These are phyloP conservation scores for Mycena galopus DNA, from an alignment of 768 basidiomycete genomes.

Conservation along the genomic window DNA sequence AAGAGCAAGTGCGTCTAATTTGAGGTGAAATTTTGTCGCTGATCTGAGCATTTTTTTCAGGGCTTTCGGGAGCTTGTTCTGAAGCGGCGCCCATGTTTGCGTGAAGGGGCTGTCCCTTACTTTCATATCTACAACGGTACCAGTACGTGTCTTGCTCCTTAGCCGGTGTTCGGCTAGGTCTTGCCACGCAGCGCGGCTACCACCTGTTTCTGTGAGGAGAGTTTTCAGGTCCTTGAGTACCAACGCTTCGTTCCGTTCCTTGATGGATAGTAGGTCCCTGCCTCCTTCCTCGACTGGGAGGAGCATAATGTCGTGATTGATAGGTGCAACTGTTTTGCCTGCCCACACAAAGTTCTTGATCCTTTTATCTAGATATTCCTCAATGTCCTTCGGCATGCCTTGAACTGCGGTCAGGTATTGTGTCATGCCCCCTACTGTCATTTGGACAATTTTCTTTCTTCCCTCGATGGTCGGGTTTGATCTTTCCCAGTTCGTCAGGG, in stretches of 20 bases:
- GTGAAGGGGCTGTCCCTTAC: slow-evolving; percentile 38
- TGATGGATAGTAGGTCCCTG: slow-evolving; percentile 39
- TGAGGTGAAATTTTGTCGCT: slow-evolving; percentile 37
- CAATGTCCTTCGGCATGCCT: slow-evolving; percentile 42
- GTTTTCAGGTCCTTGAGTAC: slow-evolving; percentile 38
- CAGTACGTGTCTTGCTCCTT: not conserved
- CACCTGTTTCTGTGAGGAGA: slow-evolving; percentile 35
- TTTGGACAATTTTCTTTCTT: slow-evolving; percentile 40
- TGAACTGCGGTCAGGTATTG: slow-evolving; percentile 49
- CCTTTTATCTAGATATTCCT: slow-evolving; percentile 29
- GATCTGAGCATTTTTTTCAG: slow-evolving; percentile 37
- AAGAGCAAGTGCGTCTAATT: slow-evolving; percentile 33
- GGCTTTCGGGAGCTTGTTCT: slow-evolving; percentile 22
- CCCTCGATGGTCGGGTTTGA: slow-evolving; percentile 35
- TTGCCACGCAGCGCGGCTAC: slow-evolving; percentile 43
- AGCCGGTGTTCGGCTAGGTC: slow-evolving; percentile 43
- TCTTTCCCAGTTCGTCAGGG: slow-evolving; percentile 27
- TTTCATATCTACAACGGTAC: slow-evolving; percentile 3
- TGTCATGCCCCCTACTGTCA: slow-evolving; percentile 33
- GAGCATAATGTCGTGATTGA: slow-evolving; percentile 31
- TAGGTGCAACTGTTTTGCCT: not conserved
- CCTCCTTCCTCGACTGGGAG: slow-evolving; percentile 39
- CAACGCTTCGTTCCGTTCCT: slow-evolving; percentile 43
- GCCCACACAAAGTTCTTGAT: slow-evolving; percentile 40
- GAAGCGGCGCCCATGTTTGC: slow-evolving; percentile 42